Conservation (phyloP, 73 alveolate species). For the Paraurostyla sp. region DNA sequence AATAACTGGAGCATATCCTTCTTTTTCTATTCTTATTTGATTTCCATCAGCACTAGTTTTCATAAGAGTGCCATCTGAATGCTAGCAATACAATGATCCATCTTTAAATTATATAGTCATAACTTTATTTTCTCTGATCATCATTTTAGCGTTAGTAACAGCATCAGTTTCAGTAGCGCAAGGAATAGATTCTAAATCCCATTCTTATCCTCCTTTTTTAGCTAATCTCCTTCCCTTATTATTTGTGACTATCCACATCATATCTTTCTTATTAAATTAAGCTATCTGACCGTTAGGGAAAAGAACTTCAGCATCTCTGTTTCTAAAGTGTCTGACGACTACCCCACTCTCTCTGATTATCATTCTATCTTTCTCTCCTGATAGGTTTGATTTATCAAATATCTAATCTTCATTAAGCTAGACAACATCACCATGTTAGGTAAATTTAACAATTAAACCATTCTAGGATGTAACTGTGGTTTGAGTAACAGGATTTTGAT, state of each 20-base stretch:
- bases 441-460: conserved; percentile 34
- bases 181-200: conserved; percentile 86
- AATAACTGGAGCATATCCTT: conserved; percentile 85
- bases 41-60: conserved; percentile 84
- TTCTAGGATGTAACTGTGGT: conserved; percentile 28
- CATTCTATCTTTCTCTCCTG: conserved; percentile 27
- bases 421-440: conserved; percentile 16
- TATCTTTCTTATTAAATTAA: conserved; percentile 53
- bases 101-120: conserved; percentile 89
- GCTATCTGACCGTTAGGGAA: conserved; percentile 86
- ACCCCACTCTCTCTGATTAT: not conserved
- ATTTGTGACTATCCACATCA: conserved; percentile 82
- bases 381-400: not conserved
- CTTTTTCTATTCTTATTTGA: conserved; percentile 88
- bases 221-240: conserved; percentile 79
- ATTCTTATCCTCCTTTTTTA: conserved; percentile 44
- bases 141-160: conserved; percentile 89
- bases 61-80: conserved; percentile 95
- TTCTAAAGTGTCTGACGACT: conserved; percentile 76
- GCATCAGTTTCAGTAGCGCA: conserved; percentile 94
- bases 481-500: not conserved
- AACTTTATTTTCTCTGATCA: conserved; percentile 95
- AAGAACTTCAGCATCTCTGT: conserved; percentile 77
- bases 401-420: not conserved
- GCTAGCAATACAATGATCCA: conserved; percentile 89